These are phyloP conservation scores for Middelhovenomyces tepae DNA, from an alignment of 805 yeast species.

Conservation along the genomic window DNA sequence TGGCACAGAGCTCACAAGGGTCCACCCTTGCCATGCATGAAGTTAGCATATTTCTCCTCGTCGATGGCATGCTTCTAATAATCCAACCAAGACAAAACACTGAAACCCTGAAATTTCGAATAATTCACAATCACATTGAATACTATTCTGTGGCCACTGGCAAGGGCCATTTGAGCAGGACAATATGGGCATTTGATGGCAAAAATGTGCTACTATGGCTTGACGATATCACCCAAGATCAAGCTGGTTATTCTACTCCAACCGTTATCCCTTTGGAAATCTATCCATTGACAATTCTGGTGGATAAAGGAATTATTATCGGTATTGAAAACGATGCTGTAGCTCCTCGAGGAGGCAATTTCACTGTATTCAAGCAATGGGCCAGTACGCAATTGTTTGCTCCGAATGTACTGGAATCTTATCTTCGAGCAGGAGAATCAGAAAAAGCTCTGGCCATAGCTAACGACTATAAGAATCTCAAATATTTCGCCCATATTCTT, in stretches of 20 bases:
- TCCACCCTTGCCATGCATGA: conserved; percentile 3
- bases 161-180: conserved; percentile 15
- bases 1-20: no score
- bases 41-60: conserved; percentile 23
- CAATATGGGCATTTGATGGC: conserved; percentile 36
- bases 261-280: conserved; percentile 30
- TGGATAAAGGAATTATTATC: conserved; percentile 40
- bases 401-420: conserved; percentile 25
- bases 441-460: conserved; percentile 21
- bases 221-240: conserved; percentile 8
- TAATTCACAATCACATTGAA: conserved; percentile 30
- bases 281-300: conserved; percentile 42
- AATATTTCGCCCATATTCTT: conserved; percentile 33
- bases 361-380: conserved; percentile 25
- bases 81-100: conserved; percentile 14
- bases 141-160: conserved; percentile 24
- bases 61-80: conserved; percentile 30
- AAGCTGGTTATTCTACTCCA: conserved; percentile 8
- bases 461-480: conserved; percentile 23
- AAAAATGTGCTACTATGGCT: conserved; percentile 23
- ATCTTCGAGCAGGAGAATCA: conserved; percentile 16
- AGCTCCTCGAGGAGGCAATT: conserved; percentile 25
- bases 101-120: conserved; percentile 14
- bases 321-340: conserved; percentile 41
- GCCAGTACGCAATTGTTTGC: conserved; percentile 27